phyloP scores from a whole-genome alignment of 2,329 filamentous ascomycete species.

The Diplodia seriata region DNA sequence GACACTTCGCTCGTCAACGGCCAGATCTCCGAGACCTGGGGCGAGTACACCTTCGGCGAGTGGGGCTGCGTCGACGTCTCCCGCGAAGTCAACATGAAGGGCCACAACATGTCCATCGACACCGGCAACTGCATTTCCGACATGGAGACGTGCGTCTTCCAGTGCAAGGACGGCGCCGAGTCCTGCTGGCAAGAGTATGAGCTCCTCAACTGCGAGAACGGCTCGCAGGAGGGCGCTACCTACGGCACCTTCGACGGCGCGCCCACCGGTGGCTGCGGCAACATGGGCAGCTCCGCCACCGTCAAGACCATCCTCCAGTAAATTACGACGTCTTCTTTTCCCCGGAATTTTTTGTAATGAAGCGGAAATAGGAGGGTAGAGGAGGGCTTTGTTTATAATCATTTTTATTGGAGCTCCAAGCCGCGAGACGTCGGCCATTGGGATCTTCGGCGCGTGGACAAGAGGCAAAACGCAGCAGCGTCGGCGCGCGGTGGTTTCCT shows the following conservation, averaged over 20 bases:
- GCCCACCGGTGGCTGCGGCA: conserved; percentile 33
- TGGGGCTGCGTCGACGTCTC: conserved; percentile 54
- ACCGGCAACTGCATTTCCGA: conserved; percentile 51
- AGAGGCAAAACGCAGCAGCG: background rate
- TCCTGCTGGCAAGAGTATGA: conserved; percentile 42
- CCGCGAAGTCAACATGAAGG: conserved; percentile 55
- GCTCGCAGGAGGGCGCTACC: conserved; percentile 31
- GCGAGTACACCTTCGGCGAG: conserved; percentile 51
- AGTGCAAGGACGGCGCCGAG: conserved; percentile 46
- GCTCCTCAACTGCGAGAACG: conserved; percentile 35
- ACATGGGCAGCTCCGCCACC: conserved; percentile 26
- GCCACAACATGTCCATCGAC: conserved; percentile 49
- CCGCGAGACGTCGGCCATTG: conserved; percentile 13
- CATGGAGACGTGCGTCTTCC: conserved; percentile 54
- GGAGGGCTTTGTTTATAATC: conserved; percentile 27
- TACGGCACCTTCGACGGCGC: conserved; percentile 33
- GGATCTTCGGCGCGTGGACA: background rate
- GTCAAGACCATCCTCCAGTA: conserved; percentile 33
- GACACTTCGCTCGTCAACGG: conserved; percentile 43
- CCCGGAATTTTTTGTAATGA: conserved; percentile 11
- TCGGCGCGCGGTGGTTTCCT: conserved; percentile 23
- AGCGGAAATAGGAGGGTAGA: conserved; percentile 20
- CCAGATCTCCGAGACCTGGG: conserved; percentile 55
- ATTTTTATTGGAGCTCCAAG: conserved; percentile 11
- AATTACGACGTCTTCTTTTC: conserved; percentile 16